Percentiles rank a stretch among this genome's conserved stretches.
Conservation (phyloP, 495 filamentous ascomycete species). For the Annulohypoxylon maeteangense region DNA sequence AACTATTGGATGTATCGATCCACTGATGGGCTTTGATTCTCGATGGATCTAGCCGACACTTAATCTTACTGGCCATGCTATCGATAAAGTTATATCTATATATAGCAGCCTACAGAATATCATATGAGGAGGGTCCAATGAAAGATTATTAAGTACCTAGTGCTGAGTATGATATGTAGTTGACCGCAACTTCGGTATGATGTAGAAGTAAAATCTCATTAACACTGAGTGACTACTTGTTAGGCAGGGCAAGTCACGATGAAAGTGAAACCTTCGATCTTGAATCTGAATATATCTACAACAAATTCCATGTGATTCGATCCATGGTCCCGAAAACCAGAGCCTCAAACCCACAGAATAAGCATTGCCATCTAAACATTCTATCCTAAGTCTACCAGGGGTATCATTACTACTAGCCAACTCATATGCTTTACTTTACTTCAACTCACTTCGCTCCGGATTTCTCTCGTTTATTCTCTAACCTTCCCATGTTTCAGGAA, state of each 20-base stretch:
- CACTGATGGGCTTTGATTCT: not conserved
- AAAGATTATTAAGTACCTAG: not conserved
- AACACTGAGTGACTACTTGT: not conserved
- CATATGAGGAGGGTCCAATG: not conserved
- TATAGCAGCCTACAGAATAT: not conserved
- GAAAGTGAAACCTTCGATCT: not conserved
- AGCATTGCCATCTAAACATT: constrained; percentile 12
- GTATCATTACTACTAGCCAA: constrained; percentile 34
- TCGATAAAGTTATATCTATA: not conserved
- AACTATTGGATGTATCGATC: constrained; percentile 1
- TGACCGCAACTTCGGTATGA: not conserved
- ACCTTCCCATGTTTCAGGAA: not conserved
- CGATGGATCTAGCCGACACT: not conserved
- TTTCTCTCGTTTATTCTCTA: not conserved
- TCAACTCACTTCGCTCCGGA: not conserved
- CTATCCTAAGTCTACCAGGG: constrained; percentile 32
- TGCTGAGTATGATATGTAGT: not conserved
- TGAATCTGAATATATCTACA: not conserved
- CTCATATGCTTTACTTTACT: constrained; percentile 1
- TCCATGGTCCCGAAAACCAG: not conserved
- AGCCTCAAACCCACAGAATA: not conserved
- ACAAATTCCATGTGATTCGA: not conserved
- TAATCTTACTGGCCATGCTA: not conserved
- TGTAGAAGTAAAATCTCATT: not conserved
- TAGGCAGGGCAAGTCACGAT: not conserved